Evolutionary conservation across 805 yeast species (phyloP), one percentile per base, ranked within the genome.

Genomic region (Saturnispora gosingensis): DNA sequence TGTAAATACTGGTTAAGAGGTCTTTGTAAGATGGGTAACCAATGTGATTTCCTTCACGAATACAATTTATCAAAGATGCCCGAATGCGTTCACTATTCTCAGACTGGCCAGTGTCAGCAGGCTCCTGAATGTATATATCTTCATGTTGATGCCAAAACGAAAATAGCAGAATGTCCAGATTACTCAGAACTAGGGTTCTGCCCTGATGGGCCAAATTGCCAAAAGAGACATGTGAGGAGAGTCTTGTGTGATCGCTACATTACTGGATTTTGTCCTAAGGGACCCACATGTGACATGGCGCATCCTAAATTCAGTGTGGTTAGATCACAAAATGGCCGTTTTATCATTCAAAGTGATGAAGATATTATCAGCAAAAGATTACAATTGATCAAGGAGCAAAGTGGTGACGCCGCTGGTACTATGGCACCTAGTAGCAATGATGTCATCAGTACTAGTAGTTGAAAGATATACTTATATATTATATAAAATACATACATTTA

Each of bases 1-100:
- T 93, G 99, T 67, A 91, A 93, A 74, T 97, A 93, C 72, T 93
- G 99, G 99, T 78, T 93, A 35, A 78, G 97, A 58, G 99, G 99
- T 0, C 76, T 93, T 35, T 93, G 99, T 69, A 93, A 93, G 70
- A 91, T 91, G 72, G 95, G 95, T 48, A 96, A 89, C 59, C 88
- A 87, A 58, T 93, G 99, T 68, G 99, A 93, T 71, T 93, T 88
- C 61, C 70, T 93, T 44, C 99, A 93, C 68, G 99, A 93, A 65
- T 90, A 90, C 63, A 91, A 93, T 63, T 70, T 93, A 59, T 75
- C 95, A 54, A 88, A 87, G 68, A 91, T 93, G 95, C 98, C 98
- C 3, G 99, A 93, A 67, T 93, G 99, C 67, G 78, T 88, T 24
- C 87, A 88, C 67, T 91, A 79, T 67, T 76, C 88, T 43, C 83